phyloP scores from a whole-genome alignment of 768 basidiomycete genomes.

The Suillus variegatus region DNA sequence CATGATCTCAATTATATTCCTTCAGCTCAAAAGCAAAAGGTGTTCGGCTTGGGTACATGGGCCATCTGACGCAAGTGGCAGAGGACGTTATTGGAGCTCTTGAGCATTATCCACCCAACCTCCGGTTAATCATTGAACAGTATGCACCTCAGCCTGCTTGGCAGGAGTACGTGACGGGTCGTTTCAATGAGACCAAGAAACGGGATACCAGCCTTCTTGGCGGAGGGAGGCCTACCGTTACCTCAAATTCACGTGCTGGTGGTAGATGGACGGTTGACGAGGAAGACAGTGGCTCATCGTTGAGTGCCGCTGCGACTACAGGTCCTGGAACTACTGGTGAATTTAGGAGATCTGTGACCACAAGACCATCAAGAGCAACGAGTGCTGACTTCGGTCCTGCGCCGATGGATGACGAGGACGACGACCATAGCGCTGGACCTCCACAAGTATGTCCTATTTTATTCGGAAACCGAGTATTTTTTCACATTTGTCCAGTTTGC shows the following conservation, averaged over 20 bases:
- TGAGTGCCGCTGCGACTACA: slow-evolving; percentile 13
- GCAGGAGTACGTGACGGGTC: slow-evolving; percentile 86
- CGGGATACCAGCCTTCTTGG: slow-evolving; percentile 80
- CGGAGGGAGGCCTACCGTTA: slow-evolving; percentile 76
- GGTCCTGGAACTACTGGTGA: slow-evolving; percentile 42
- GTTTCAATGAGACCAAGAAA: slow-evolving; percentile 84
- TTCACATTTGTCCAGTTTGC: slow-evolving; percentile 58
- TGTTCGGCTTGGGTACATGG: slow-evolving; percentile 92
- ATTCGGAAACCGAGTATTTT: slow-evolving; percentile 8
- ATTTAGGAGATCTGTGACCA: slow-evolving; percentile 51
- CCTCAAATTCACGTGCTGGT: slow-evolving; percentile 31
- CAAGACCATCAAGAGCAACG: slow-evolving; percentile 45
- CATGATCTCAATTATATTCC: slow-evolving; percentile 12
- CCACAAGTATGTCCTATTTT: slow-evolving; percentile 40
- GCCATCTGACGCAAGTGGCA: slow-evolving; percentile 91
- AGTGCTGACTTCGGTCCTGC: slow-evolving; percentile 69
- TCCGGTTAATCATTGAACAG: slow-evolving; percentile 61
- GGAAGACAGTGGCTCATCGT: slow-evolving; percentile 39
- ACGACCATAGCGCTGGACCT: slow-evolving; percentile 41
- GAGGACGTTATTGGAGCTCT: slow-evolving; percentile 93
- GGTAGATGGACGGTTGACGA: slow-evolving; percentile 75
- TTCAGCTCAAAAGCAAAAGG: slow-evolving; percentile 70
- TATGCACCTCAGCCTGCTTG: slow-evolving; percentile 80
- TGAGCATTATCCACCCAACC: slow-evolving; percentile 81
- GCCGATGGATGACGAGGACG: slow-evolving; percentile 49